Evolutionary conservation across 2,329 filamentous ascomycete genomes (phyloP), one percentile per base, ranked within the genome.

Genomic region (Akanthomyces lecanii): DNA sequence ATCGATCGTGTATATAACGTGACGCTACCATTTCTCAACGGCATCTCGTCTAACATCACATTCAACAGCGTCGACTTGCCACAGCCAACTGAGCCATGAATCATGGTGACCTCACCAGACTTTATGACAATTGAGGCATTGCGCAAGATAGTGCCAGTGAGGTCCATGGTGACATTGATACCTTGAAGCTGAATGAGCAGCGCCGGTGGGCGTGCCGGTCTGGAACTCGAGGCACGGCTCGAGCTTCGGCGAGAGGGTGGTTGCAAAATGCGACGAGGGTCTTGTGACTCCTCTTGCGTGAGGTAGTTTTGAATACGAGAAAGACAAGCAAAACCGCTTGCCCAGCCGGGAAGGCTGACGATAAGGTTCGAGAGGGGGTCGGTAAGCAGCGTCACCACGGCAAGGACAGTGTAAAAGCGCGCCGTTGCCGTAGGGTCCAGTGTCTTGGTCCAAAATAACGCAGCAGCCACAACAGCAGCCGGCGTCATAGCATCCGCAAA

Each of bases 11-110:
- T 55, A 3, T 21, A 11, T 1, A 55, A 11, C 4, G 30, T 10
- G 6, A 33, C 30, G 2, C 2, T 0, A 12, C 60, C 60, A 12
- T 36, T 55, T 4, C 30, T 25, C 1, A 55, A 30, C 3, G 28
- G 12, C 16, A 42, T 40, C 38, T 62, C 60, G 16, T 51, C 60
- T 12, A 62, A 30, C n/a, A 62, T 47, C 12, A 36, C 30, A 21
- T 56, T 62, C 23, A 62, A 18, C n/a, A 62, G 4, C 11, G 60
- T 55, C 16, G 60, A 55, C 10, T 62, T 62, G 18, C 60, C 60
- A 16, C 60, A 55, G n/a, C 60, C 60, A 16, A 62, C 60, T 5
- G 60, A 42, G 2, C 60, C 60, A 10, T 40, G 33, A 11, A 62
- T 56, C 60, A 62, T 55, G 10, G 60, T 50, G 1, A 55, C 7